Conservation (phyloP, 768 basidiomycete species). For the Gyrodon lividus region DNA sequence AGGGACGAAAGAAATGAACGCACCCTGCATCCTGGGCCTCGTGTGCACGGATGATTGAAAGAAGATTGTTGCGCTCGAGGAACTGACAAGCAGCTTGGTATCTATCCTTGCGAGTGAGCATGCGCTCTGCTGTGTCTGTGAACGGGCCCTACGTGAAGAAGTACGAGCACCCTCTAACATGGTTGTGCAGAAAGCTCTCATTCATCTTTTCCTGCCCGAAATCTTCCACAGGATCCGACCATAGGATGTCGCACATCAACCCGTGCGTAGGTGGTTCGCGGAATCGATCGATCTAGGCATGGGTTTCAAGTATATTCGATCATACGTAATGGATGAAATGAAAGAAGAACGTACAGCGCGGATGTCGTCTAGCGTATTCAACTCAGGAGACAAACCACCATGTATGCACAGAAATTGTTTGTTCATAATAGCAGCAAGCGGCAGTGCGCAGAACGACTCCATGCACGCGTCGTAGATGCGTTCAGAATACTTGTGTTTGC, state of each 20-base stretch:
- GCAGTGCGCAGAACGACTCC: slow-evolving; percentile 95
- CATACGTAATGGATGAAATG: not conserved
- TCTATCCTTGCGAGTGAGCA: slow-evolving; percentile 38
- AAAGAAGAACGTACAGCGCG: slow-evolving; percentile 57
- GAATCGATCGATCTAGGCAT: slow-evolving; percentile 87
- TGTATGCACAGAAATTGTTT: slow-evolving; percentile 99
- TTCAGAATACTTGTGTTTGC: slow-evolving; percentile 99
- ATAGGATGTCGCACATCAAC: slow-evolving; percentile 97
- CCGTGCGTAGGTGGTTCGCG: slow-evolving; percentile 97
- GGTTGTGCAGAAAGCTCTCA: slow-evolving; percentile 93
- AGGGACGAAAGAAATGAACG: slow-evolving; percentile 19
- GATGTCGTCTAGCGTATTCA: slow-evolving; percentile 94
- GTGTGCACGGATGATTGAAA: slow-evolving; percentile 96
- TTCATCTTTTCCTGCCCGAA: slow-evolving; percentile 92
- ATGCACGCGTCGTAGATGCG: slow-evolving; percentile 96
- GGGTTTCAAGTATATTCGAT: not conserved
- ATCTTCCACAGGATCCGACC: slow-evolving; percentile 98
- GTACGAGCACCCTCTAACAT: slow-evolving; percentile 95
- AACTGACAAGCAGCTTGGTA: slow-evolving; percentile 98
- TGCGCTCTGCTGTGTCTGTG: not conserved
- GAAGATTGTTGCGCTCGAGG: slow-evolving; percentile 92
- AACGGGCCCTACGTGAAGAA: slow-evolving; percentile 71
- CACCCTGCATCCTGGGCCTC: slow-evolving; percentile 99
- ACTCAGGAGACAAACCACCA: slow-evolving; percentile 92
- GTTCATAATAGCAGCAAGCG: slow-evolving; percentile 97